Conservation (phyloP, 495 filamentous ascomycete genomes). For the Podospora australis region DNA sequence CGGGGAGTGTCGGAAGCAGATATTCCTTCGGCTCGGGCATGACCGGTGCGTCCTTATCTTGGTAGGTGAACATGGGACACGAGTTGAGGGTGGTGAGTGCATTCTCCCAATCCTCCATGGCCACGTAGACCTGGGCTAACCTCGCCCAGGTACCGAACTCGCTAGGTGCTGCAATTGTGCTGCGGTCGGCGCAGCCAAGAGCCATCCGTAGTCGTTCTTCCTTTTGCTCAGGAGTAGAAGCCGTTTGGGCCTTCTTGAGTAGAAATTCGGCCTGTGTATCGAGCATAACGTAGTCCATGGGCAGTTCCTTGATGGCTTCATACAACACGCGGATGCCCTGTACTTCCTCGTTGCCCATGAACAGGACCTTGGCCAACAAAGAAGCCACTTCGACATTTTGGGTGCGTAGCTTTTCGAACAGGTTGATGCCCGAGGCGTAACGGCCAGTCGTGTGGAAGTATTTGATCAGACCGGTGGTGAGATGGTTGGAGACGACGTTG, state of each 20-base stretch:
- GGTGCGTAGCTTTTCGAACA: slow-evolving; percentile 92
- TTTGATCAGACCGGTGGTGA: slow-evolving; percentile 84
- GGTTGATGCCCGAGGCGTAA: slow-evolving; percentile 92
- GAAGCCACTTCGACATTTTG: slow-evolving; percentile 91
- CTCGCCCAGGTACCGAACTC: slow-evolving; percentile 97
- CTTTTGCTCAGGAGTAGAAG: slow-evolving; percentile 41
- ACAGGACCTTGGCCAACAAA: slow-evolving; percentile 77
- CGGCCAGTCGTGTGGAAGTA: slow-evolving; percentile 96
- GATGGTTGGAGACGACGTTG: slow-evolving; percentile 93
- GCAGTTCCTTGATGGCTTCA: slow-evolving; percentile 79
- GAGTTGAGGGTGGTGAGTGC: slow-evolving; percentile 96
- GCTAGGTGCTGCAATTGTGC: slow-evolving; percentile 88
- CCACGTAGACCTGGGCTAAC: slow-evolving; percentile 85
- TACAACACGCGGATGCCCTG: slow-evolving; percentile 83
- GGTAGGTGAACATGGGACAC: slow-evolving; percentile 99
- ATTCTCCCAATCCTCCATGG: slow-evolving; percentile 87
- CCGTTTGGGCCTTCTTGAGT: slow-evolving; percentile 64
- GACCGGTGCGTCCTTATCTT: slow-evolving; percentile 90
- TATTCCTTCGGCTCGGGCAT: slow-evolving; percentile 88
- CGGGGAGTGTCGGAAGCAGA: slow-evolving; percentile 75
- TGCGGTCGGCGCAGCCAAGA: slow-evolving; percentile 85
- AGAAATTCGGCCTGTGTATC: slow-evolving; percentile 93
- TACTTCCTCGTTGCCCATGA: slow-evolving; percentile 93
- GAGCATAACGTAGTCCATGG: slow-evolving; percentile 93
- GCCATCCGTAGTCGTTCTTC: slow-evolving; percentile 66